Percentiles rank a stretch among this genome's conserved stretches.
Evolutionary conservation across 192 early-diverging fungal genomes (phyloP).

Genomic region (Rhizoclosmatium globosum): DNA sequence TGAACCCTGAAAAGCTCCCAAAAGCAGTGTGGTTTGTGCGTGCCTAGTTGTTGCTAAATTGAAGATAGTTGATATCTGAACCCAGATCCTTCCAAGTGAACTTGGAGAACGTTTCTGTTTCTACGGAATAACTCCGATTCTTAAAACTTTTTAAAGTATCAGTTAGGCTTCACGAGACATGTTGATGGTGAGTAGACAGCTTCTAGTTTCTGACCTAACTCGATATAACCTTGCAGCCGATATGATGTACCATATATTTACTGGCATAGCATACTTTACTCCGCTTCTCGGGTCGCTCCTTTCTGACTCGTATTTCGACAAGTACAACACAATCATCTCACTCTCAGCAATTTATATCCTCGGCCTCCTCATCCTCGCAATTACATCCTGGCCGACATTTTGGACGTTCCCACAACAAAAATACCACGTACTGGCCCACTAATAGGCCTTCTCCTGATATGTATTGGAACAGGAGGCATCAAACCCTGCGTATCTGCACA

Average conservation of each 20-base stretch:
- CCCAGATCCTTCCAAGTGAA: slow-evolving; percentile 61
- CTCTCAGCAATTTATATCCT: slow-evolving; percentile 55
- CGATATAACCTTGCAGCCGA: slow-evolving; percentile 38
- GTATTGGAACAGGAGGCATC: slow-evolving; percentile 70
- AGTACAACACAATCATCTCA: slow-evolving; percentile 63
- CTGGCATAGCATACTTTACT: slow-evolving; percentile 63
- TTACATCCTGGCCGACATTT: slow-evolving; percentile 52
- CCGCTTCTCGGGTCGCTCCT: slow-evolving; percentile 67
- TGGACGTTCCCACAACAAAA: slow-evolving; percentile 21
- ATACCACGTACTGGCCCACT: slow-evolving; percentile 35
- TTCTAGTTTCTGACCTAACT: slow-evolving; percentile 12
- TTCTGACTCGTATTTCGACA: slow-evolving; percentile 70
- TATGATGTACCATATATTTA: slow-evolving; percentile 52
- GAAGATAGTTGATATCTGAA: neutral
- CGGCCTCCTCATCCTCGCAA: slow-evolving; percentile 61
- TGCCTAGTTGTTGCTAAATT: neutral
- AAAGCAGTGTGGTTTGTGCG: slow-evolving; percentile 13
- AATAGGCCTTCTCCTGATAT: slow-evolving; percentile 56
- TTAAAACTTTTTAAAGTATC: slow-evolving; percentile 50
- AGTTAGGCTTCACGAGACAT: slow-evolving; percentile 33
- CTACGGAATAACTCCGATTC: slow-evolving; percentile 67
- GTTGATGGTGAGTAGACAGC: slow-evolving; percentile 37
- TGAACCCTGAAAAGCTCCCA: neutral
- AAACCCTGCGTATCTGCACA: slow-evolving; percentile 68
- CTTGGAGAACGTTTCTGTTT: slow-evolving; percentile 64